A percentile compares a stretch with the other conserved stretches of the same genome.
These are phyloP conservation scores for Gossypium anomalum DNA, from an alignment of 345 rosid genomes.

Conservation along the genomic window DNA sequence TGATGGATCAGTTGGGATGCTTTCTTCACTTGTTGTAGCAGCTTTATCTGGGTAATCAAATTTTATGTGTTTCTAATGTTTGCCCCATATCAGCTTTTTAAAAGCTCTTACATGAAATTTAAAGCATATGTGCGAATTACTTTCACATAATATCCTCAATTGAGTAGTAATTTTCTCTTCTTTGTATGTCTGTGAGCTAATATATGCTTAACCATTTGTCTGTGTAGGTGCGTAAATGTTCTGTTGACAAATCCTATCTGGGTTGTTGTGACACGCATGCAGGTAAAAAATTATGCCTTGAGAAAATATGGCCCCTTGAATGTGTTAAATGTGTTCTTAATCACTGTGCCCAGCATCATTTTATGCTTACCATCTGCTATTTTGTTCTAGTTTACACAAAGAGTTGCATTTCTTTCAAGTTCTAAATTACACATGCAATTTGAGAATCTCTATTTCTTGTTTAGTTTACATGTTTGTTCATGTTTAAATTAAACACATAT, in stretches of 20 bases:
- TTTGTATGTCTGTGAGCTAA: conserved; percentile 10
- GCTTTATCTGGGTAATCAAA: conserved; percentile 78
- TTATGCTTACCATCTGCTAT: background rate
- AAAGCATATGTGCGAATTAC: background rate
- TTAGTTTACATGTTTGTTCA: background rate
- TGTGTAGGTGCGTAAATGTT: conserved; percentile 79
- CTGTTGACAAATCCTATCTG: conserved; percentile 91
- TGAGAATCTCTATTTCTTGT: background rate
- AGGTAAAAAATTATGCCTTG: conserved; percentile 44
- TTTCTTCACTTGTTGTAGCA: conserved; percentile 89
- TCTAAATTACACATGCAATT: background rate
- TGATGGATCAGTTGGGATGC: conserved; percentile 95
- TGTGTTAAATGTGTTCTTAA: background rate
- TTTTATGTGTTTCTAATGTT: background rate
- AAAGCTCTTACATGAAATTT: background rate
- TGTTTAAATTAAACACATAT: conserved; percentile 16
- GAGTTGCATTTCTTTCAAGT: background rate
- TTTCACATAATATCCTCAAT: background rate
- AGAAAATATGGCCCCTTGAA: background rate
- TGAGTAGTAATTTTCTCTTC: background rate
- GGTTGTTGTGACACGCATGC: conserved; percentile 98
- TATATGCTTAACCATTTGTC: conserved; percentile 18
- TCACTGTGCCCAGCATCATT: background rate
- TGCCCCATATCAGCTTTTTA: background rate
- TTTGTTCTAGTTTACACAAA: background rate